A percentile compares a stretch with the other conserved stretches of the same genome.
Conservation (phyloP, 208 protist species). For the Phytomonas francai region DNA sequence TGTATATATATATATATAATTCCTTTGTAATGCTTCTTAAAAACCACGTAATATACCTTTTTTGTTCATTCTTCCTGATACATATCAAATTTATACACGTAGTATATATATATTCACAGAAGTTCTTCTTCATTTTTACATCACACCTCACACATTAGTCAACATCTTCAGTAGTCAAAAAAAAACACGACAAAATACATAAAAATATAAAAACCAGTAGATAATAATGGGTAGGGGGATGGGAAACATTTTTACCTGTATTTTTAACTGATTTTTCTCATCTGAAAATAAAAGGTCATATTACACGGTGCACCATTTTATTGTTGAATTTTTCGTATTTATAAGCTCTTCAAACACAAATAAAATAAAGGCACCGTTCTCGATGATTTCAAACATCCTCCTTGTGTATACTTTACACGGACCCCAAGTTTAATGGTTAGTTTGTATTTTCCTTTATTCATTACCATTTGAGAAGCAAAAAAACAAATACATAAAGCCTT, state of each 20-base stretch:
- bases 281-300: too few relatives aligned
- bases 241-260: too few relatives aligned
- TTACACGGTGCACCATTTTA: background rate
- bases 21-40: background rate
- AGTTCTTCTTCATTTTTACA: background rate
- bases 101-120: background rate
- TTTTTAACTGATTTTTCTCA: too few relatives aligned
- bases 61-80: conserved; percentile 10
- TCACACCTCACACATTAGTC: background rate
- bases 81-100: conserved; percentile 3
- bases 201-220: too few relatives aligned
- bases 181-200: too few relatives aligned
- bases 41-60: background rate
- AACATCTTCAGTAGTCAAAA: background rate
- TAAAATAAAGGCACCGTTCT: background rate
- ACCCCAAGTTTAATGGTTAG: background rate
- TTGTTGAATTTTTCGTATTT: background rate
- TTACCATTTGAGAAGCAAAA: background rate
- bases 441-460: background rate
- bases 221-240: too few relatives aligned
- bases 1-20: background rate
- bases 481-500: too few relatives aligned
- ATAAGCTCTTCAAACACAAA: background rate
- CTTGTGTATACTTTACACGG: background rate
- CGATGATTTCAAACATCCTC: background rate